These are phyloP conservation scores for Pichia membranifaciens DNA, from an alignment of 805 yeast genomes.

Conservation along the genomic window DNA sequence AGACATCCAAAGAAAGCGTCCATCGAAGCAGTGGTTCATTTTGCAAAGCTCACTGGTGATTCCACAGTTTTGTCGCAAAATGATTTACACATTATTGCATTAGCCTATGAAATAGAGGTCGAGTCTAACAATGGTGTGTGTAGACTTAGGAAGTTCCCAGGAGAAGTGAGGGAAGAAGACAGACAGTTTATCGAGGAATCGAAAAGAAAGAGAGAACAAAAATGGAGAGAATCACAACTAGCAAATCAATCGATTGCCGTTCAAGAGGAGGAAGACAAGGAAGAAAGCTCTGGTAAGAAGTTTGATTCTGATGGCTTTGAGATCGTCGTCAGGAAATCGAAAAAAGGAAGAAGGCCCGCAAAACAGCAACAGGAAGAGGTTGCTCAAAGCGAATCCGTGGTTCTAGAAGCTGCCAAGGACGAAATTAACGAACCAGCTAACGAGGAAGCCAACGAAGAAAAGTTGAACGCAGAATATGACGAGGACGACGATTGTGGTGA, in stretches of 20 bases:
- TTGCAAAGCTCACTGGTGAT: constrained; percentile 90
- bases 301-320: constrained; percentile 18
- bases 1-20: constrained; percentile 71
- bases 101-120: constrained; percentile 80
- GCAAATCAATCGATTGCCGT: neutral
- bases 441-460: constrained; percentile 13
- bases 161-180: constrained; percentile 37
- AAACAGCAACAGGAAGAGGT: constrained; percentile 1
- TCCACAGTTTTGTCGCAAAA: constrained; percentile 78
- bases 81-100: constrained; percentile 88
- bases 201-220: constrained; percentile 12
- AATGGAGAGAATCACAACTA: constrained; percentile 7
- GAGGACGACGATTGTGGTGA: constrained; percentile 77
- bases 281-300: constrained; percentile 1
- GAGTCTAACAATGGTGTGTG: constrained; percentile 65
- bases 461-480: constrained; percentile 37
- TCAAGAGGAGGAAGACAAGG: constrained; percentile 17
- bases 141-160: constrained; percentile 69
- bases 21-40: constrained; percentile 61
- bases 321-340: constrained; percentile 12
- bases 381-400: neutral
- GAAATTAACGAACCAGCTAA: constrained; percentile 13
- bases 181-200: constrained; percentile 28
- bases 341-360: constrained; percentile 7
- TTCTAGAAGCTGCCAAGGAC: neutral